These are phyloP conservation scores for Pseudogymnoascus sp. DNA, from an alignment of 2,329 filamentous ascomycete genomes.

Conservation along the genomic window DNA sequence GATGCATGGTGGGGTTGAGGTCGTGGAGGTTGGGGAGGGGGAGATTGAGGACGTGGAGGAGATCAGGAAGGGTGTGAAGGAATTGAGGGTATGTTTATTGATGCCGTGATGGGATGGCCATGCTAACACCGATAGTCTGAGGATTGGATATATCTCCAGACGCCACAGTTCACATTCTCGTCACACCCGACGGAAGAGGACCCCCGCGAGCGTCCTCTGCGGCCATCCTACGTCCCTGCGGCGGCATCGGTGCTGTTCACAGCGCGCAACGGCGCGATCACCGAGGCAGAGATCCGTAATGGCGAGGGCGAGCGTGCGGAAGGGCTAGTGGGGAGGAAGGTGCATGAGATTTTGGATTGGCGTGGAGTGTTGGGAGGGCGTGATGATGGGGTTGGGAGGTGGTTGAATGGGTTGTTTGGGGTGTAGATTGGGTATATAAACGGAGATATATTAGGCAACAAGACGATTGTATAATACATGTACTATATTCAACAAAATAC, in stretches of 20 bases:
- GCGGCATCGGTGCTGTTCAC: constrained; percentile 30
- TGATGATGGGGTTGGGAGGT: not conserved
- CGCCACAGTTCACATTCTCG: constrained; percentile 71
- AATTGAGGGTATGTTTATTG: constrained; percentile 45
- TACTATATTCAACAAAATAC: not conserved
- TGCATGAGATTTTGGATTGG: constrained; percentile 43
- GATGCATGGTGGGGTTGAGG: constrained; percentile 51
- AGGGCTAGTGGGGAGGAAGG: constrained; percentile 24
- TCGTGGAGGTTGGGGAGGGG: constrained; percentile 33
- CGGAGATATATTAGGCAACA: not conserved
- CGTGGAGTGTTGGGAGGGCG: constrained; percentile 11
- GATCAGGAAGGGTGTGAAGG: constrained; percentile 53
- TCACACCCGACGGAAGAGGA: constrained; percentile 48
- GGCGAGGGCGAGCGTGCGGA: not conserved
- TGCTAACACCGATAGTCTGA: constrained; percentile 40
- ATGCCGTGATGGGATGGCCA: not conserved
- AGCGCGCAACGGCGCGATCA: constrained; percentile 19
- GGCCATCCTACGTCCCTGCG: constrained; percentile 41
- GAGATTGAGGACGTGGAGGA: constrained; percentile 38
- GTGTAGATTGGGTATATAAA: not conserved
- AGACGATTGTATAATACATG: not conserved
- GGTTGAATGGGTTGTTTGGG: constrained; percentile 4
- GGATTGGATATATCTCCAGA: constrained; percentile 78
- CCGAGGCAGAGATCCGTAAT: constrained; percentile 11
- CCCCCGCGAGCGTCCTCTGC: constrained; percentile 43